Evolutionary conservation across 2,329 filamentous ascomycete genomes (phyloP).

Genomic region (Aspergillus sp.): DNA sequence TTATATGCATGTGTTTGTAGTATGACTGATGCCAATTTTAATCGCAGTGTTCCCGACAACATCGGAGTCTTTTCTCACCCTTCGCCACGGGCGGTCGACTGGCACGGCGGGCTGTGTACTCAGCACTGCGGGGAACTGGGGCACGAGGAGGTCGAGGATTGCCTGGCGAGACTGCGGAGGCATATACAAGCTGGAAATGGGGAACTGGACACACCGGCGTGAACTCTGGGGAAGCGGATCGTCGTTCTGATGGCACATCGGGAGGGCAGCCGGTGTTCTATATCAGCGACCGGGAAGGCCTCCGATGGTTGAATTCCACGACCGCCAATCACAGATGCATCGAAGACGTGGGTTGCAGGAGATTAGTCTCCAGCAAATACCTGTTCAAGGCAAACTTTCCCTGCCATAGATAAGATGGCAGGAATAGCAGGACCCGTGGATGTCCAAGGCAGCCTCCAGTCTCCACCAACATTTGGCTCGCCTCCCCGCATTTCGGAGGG

Average conservation of each 20-base stretch:
- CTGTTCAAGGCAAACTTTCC: not conserved
- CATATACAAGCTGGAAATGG: not conserved
- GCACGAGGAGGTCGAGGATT: not conserved
- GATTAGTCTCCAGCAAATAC: not conserved
- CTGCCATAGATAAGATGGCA: not conserved
- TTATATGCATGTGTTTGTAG: too few relatives aligned
- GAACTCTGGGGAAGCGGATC: not conserved
- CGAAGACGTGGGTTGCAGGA: not conserved
- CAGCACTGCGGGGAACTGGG: not conserved
- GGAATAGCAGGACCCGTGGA: too few relatives aligned
- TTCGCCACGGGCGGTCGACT: not conserved
- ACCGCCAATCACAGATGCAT: not conserved
- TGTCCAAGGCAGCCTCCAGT: not conserved
- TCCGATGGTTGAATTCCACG: not conserved
- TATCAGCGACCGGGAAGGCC: not conserved
- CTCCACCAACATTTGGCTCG: not conserved
- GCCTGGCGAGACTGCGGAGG: not conserved
- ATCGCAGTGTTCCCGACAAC: too few relatives aligned
- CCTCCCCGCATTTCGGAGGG: slow-evolving; percentile 2
- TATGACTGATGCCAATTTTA: too few relatives aligned
- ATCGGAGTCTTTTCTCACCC: too few relatives aligned
- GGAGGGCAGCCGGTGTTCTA: not conserved
- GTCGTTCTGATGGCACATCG: not conserved
- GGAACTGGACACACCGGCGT: not conserved
- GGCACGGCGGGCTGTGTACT: not conserved